Evolutionary conservation across 495 filamentous ascomycete genomes (phyloP).

Genomic region (Cladorrhinum samala): DNA sequence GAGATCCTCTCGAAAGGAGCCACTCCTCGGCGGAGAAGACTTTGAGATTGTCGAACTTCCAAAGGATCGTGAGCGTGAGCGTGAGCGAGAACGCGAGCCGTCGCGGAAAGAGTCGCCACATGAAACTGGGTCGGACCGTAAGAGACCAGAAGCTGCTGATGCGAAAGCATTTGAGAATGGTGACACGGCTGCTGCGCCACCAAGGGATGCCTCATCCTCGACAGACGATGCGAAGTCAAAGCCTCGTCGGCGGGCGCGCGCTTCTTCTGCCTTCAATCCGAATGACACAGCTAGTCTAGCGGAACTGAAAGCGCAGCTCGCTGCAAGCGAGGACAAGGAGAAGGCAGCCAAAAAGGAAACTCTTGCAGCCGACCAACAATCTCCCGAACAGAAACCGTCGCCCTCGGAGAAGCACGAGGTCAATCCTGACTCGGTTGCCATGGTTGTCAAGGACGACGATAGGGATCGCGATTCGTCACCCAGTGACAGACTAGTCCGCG

Average conservation of each 20-base stretch:
- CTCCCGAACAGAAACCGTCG: slow-evolving; percentile 20
- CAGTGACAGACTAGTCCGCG: slow-evolving; percentile 43
- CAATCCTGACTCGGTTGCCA: slow-evolving; percentile 19
- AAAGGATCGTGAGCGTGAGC: slow-evolving; percentile 25
- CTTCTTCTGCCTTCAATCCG: slow-evolving; percentile 42
- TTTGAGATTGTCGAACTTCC: slow-evolving; percentile 33
- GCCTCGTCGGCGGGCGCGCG: slow-evolving; percentile 28
- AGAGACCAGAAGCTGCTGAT: slow-evolving; percentile 20
- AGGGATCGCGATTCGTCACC: slow-evolving; percentile 32
- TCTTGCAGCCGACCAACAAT: slow-evolving; percentile 21
- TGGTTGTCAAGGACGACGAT: slow-evolving; percentile 31
- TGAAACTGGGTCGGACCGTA: slow-evolving; percentile 16
- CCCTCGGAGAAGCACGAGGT: slow-evolving; percentile 17
- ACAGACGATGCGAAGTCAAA: slow-evolving; percentile 21
- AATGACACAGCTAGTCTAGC: slow-evolving; percentile 42
- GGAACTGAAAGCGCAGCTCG: slow-evolving; percentile 43
- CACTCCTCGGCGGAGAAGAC: slow-evolving; percentile 29
- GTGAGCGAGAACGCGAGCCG: slow-evolving; percentile 4
- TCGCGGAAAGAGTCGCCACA: background rate
- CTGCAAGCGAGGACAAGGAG: slow-evolving; percentile 29
- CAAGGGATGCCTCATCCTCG: slow-evolving; percentile 17
- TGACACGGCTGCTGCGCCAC: slow-evolving; percentile 7
- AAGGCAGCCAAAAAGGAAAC: slow-evolving; percentile 16
- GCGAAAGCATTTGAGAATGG: slow-evolving; percentile 17
- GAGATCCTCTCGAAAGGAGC: slow-evolving; percentile 19